Conservation (phyloP, 176 grass and related monocot species). For the Hsuehochloa calcarea region DNA sequence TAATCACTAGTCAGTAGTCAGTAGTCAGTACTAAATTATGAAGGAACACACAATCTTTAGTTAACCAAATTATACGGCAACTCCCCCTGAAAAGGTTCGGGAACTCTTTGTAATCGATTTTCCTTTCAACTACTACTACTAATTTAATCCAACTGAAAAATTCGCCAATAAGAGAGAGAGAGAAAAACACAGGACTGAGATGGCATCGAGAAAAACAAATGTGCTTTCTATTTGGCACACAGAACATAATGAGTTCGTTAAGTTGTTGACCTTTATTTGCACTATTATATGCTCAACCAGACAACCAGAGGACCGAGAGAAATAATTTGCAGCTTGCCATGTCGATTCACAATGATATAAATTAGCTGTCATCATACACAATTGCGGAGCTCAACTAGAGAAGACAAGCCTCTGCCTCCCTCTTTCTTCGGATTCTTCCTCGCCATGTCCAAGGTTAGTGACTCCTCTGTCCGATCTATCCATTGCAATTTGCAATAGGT, state of each 20-base stretch:
- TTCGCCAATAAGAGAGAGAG: background rate
- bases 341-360: background rate
- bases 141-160: background rate
- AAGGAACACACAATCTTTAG: background rate
- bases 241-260: background rate
- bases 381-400: background rate
- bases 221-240: background rate
- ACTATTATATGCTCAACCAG: background rate
- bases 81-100: background rate
- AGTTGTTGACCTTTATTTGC: background rate
- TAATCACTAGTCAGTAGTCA: too few relatives aligned
- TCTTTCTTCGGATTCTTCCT: background rate
- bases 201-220: background rate
- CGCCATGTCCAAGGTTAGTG: conserved; percentile 28
- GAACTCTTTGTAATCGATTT: background rate
- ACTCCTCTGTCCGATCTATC: background rate
- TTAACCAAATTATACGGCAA: background rate
- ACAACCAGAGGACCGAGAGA: background rate
- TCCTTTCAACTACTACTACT: background rate
- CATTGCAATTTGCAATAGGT: background rate
- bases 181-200: background rate
- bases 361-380: background rate
- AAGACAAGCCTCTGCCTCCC: background rate
- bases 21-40: background rate
- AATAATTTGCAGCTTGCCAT: background rate